phyloP scores from a whole-genome alignment of 2,329 filamentous ascomycete species.

The Hansfordia pulvinata region DNA sequence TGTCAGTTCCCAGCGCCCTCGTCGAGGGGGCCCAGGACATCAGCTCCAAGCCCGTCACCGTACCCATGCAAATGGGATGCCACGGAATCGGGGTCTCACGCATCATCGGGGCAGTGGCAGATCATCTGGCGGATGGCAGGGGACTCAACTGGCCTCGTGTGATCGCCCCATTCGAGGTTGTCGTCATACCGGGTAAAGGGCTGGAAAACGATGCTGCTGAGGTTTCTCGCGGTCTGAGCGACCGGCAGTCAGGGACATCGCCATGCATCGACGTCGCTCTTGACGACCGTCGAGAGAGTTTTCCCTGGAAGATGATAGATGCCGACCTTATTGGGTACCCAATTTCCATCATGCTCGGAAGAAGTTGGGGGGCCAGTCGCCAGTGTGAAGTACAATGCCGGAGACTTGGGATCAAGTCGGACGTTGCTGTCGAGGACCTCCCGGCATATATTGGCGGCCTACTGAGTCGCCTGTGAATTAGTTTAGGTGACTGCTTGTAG shows the following conservation, averaged over 20 bases:
- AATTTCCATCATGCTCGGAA: constrained; percentile 66
- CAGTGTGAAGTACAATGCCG: constrained; percentile 72
- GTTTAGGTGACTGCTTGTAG: constrained; percentile 1
- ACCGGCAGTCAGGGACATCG: constrained; percentile 3
- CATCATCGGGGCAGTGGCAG: constrained; percentile 75
- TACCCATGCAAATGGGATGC: constrained; percentile 82
- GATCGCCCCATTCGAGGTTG: constrained; percentile 73
- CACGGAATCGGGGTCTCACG: constrained; percentile 90
- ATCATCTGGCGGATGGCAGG: constrained; percentile 53
- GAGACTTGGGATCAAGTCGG: constrained; percentile 45
- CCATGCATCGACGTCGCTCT: constrained; percentile 48
- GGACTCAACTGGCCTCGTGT: constrained; percentile 80
- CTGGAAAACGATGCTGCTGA: constrained; percentile 32
- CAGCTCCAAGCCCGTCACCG: constrained; percentile 13
- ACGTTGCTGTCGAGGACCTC: constrained; percentile 38
- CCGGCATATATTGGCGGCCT: constrained; percentile 29
- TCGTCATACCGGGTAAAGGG: constrained; percentile 43
- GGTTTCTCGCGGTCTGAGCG: constrained; percentile 49
- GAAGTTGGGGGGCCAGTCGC: constrained; percentile 43
- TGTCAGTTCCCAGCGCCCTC: constrained; percentile 28
- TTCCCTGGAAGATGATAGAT: constrained; percentile 82
- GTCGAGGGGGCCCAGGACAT: constrained; percentile 7
- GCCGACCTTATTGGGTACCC: constrained; percentile 86
- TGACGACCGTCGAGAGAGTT: constrained; percentile 55
- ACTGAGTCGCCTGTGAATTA: constrained; percentile 33